phyloP scores from a whole-genome alignment of 148 eudicot genomes.

The Camellia lanceoleosa region DNA sequence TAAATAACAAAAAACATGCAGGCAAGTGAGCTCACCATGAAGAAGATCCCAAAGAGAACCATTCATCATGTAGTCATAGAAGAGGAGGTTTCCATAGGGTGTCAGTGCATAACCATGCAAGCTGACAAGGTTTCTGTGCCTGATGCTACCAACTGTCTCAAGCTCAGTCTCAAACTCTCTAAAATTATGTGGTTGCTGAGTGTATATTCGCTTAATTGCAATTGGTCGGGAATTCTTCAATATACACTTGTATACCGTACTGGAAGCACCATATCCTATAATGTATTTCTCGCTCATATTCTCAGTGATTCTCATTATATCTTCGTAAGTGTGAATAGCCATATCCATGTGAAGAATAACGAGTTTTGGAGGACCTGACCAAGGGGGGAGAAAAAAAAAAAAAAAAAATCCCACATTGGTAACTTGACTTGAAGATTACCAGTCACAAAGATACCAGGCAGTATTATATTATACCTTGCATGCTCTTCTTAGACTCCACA shows the following conservation, averaged over 20 bases:
- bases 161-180: constrained; percentile 71
- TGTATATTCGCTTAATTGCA: constrained; percentile 69
- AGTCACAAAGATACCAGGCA: neutral
- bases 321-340: constrained; percentile 68
- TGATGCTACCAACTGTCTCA: constrained; percentile 61
- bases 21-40: constrained; percentile 44
- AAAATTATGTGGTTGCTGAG: constrained; percentile 36
- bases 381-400: neutral
- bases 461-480: constrained; percentile 28
- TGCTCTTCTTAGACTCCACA: constrained; percentile 26
- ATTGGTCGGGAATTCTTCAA: constrained; percentile 66
- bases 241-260: constrained; percentile 65
- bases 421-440: neutral
- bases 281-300: constrained; percentile 64
- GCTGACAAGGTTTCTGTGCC: constrained; percentile 64
- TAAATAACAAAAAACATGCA: neutral
- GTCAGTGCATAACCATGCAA: constrained; percentile 67
- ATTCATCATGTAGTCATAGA: constrained; percentile 76
- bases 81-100: constrained; percentile 59
- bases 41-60: constrained; percentile 79
- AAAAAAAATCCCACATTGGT: neutral
- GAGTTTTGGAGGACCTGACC: constrained; percentile 53
- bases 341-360: constrained; percentile 68
- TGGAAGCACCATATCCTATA: constrained; percentile 68
- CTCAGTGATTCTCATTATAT: constrained; percentile 66